Percentiles rank a stretch among this genome's conserved stretches.
These are phyloP conservation scores for Eudorina sp. DNA, from an alignment of 139 green algal genomes.

Conservation along the genomic window DNA sequence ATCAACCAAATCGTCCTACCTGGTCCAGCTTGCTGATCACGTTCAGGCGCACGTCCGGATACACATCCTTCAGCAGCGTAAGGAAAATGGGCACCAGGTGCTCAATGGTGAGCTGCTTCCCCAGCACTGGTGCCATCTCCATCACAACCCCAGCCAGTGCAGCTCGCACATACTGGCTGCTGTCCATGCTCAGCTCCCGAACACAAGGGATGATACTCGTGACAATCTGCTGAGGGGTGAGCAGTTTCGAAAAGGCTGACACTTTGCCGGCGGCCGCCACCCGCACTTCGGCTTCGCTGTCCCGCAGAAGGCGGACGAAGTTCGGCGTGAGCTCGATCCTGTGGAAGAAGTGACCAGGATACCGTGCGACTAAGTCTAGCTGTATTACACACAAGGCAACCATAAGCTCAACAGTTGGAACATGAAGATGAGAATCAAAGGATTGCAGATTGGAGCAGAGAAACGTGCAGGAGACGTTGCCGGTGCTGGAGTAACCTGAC, in stretches of 20 bases:
- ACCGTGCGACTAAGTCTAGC: no score
- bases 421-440: no score
- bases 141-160: constrained; percentile 95
- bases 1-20: no score
- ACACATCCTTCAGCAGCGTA: constrained; percentile 94
- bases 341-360: no score
- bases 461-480: no score
- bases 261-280: constrained; percentile 90
- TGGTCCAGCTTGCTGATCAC: constrained; percentile 99
- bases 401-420: no score
- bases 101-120: constrained; percentile 88
- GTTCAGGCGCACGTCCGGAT: constrained; percentile 96
- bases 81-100: constrained; percentile 97
- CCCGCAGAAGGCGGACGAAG: constrained; percentile 86
- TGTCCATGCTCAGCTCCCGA: constrained; percentile 87
- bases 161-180: constrained; percentile 92
- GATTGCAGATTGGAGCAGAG: no score
- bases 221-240: constrained; percentile 70
- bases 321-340: constrained; percentile 87
- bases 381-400: no score
- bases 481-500: no score
- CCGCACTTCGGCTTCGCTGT: constrained; percentile 85
- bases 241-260: constrained; percentile 77
- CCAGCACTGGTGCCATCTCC: constrained; percentile 93
- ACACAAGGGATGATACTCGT: constrained; percentile 86